These are phyloP conservation scores for Fusarium sp. DNA, from an alignment of 2,329 filamentous ascomycete species.

Conservation along the genomic window DNA sequence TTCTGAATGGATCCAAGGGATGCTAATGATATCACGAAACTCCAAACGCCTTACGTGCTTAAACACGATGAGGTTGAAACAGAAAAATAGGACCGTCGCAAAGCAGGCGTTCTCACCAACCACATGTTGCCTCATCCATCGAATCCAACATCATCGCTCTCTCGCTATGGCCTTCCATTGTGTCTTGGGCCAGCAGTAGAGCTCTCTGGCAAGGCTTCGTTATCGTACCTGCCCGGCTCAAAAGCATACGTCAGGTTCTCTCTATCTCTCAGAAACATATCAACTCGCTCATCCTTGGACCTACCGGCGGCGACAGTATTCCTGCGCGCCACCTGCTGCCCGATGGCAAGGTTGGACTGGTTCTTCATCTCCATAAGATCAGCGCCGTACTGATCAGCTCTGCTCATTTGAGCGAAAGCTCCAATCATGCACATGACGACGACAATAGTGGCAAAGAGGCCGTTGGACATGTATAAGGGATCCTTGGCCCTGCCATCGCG, in stretches of 20 bases:
- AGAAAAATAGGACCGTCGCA: not conserved
- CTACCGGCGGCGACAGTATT: conserved; percentile 62
- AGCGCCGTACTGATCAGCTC: conserved; percentile 69
- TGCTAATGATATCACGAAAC: conserved; percentile 1
- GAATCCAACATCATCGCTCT: not conserved
- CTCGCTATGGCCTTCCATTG: conserved; percentile 1
- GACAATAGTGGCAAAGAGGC: conserved; percentile 76
- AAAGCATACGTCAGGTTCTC: conserved; percentile 58
- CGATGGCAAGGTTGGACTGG: conserved; percentile 71
- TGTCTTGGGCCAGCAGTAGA: conserved; percentile 11
- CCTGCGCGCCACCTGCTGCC: conserved; percentile 64
- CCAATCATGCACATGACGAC: conserved; percentile 74
- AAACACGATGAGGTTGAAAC: conserved; percentile 14
- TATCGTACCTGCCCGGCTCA: conserved; percentile 46
- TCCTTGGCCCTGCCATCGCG: conserved; percentile 56
- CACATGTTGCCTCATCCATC: conserved; percentile 1
- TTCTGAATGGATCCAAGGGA: not conserved
- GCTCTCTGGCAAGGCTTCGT: conserved; percentile 17
- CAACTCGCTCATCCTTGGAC: conserved; percentile 72
- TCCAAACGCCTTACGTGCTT: conserved; percentile 29
- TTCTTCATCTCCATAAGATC: conserved; percentile 73
- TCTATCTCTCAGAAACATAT: conserved; percentile 78
- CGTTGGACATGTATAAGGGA: conserved; percentile 77
- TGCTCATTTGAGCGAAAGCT: conserved; percentile 74
- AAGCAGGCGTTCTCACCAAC: conserved; percentile 29